Percentiles rank a stretch among this genome's conserved stretches.
phyloP scores from a whole-genome alignment of 148 eudicot genomes.

The Fagopyrum homotropicum region DNA sequence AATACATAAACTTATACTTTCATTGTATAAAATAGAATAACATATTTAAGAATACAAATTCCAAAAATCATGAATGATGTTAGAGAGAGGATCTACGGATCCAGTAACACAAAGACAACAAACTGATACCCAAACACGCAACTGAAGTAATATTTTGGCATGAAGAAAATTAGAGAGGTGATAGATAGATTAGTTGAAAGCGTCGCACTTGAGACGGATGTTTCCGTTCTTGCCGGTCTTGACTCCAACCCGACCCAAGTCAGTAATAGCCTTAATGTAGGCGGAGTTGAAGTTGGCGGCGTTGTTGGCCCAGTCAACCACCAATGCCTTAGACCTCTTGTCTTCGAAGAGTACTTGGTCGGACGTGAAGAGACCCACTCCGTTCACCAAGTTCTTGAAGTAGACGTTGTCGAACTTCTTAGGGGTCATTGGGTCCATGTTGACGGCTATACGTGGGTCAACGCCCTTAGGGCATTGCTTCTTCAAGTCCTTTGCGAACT shows the following conservation, averaged over 20 bases:
- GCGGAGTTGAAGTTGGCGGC: slow-evolving; percentile 27
- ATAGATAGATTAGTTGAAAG: slow-evolving; percentile 25
- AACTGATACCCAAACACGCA: neutral
- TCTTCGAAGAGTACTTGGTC: slow-evolving; percentile 14
- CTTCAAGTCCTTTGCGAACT: slow-evolving; percentile 11
- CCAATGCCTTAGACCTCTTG: slow-evolving; percentile 7
- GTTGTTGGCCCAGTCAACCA: slow-evolving; percentile 32
- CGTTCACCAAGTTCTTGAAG: slow-evolving; percentile 15
- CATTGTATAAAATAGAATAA: too few relatives aligned
- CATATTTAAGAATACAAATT: too few relatives aligned
- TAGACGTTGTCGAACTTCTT: slow-evolving; percentile 34
- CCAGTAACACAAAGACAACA: neutral
- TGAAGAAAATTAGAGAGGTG: neutral
- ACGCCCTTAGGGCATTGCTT: slow-evolving; percentile 22
- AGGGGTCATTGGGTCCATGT: slow-evolving; percentile 57
- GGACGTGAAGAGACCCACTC: slow-evolving; percentile 13
- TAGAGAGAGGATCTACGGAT: too few relatives aligned
- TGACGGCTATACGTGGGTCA: slow-evolving; percentile 46
- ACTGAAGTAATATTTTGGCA: neutral
- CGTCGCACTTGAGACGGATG: slow-evolving; percentile 39
- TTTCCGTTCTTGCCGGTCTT: slow-evolving; percentile 39
- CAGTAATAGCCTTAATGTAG: slow-evolving; percentile 35
- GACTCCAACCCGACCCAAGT: slow-evolving; percentile 57
- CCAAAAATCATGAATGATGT: too few relatives aligned
- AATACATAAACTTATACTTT: too few relatives aligned